Evolutionary conservation across 2,329 filamentous ascomycete genomes (phyloP), one percentile per base, ranked within the genome.

Genomic region (Verticillium zaregamsianum): DNA sequence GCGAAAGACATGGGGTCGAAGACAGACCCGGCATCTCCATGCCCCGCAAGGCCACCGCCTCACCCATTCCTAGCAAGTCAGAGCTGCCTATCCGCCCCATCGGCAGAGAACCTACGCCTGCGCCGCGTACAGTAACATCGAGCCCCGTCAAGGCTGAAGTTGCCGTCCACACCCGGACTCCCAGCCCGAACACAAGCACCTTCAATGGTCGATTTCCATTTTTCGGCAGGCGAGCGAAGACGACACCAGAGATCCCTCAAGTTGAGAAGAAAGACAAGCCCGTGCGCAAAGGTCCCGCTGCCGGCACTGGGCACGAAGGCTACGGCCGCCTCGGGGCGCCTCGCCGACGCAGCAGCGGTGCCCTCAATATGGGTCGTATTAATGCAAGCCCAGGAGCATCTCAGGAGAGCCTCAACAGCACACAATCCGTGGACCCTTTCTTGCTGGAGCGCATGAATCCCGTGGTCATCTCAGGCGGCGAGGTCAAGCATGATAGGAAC

Each of bases 301-400:
- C 94, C 49, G 94, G 94, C n/a, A 98, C 94, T 40, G 94, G 94
- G 0, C 93, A 98, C 69, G 94, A 98, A 77, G 90, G 90, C 1
- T 93, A 94, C 69, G 90, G 90, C 0, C 84, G 84, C 61, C 80
- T 91, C 61, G 86, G 87, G 3, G 78, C 82, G 5, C 69, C 79
- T 33, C 84, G 87, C 62, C 84, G 89, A 33, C 84, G 89, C 60
- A 92, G 87, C 68, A 85, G 83, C 63, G 88, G 85, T 68, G 77
- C 80, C 23, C 76, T 81, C 8, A 84, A 80, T 63, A 67, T 78
- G 28, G 71, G 74, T 3, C 79, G 78, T n/a, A 81, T 77, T 31
- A 77, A 79, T 23, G 70, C 74, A 14, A 79, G 77, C 5, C 74
- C 74, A 23, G 74, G 77, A 59, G 76, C 79, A 5, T 85, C 84